Evolutionary conservation across 148 eudicot species (phyloP), one percentile per base, ranked within the genome.

Genomic region (Cornus kousa): DNA sequence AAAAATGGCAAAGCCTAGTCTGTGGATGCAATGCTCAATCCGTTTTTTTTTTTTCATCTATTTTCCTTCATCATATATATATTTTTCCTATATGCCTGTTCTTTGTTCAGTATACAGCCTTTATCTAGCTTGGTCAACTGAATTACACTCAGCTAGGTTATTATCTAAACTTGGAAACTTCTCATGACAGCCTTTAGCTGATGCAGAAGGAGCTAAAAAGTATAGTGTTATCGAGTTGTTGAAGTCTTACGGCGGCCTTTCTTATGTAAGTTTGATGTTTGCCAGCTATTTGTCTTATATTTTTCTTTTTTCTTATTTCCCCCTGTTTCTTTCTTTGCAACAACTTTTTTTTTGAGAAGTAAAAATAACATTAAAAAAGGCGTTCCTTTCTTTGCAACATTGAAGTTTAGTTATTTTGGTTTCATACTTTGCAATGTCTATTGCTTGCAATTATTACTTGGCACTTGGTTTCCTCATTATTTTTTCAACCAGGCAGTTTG

Each of bases 131-230:
- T 57, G 50, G 62, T 66, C 67, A 53, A 48, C 53, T 68, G 68
- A 13, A 57, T 79, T 68, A 17, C 6, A 5, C 50, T 23, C 8
- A 69, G 65, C 28, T 75, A 46, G 28, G 78, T 79, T 72, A 32
- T 65, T 48, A 66, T 16, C 70, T 74, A 24, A 83, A 71, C 66
- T 72, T 72, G 77, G 24, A 33, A 76, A 5, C 75, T n/a, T 0
- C 33, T 71, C 67, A 73, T 92, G 77, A 83, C 97, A 96, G 99
- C 99, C 99, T 85, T 86, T 93, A 85, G 99, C 99, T 82, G 99
- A 96, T 88, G 98, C 99, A n/a, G 99, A 93, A 86, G 99, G 99
- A 89, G 98, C 98, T 66, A 93, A 90, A 77, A 92, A 91, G 67
- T 80, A 77, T 80, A 79, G 80, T 59, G 90, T 93, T 92, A 87